Conservation (phyloP, 139 green algal genomes). For the Micractinium sp. region DNA sequence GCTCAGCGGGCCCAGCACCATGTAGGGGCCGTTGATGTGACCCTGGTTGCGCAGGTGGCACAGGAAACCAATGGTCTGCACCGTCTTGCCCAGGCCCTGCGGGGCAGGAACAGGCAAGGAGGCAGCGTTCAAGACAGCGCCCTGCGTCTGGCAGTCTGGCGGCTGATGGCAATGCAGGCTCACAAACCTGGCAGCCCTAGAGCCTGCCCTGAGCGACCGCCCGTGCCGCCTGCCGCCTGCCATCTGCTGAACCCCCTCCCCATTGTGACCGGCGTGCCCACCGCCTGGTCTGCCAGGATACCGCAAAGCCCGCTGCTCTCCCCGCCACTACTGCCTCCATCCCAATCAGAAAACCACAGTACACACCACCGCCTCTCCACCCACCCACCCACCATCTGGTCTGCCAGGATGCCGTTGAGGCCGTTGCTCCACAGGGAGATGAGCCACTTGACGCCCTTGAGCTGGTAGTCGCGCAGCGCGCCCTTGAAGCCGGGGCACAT, state of each 20-base stretch:
- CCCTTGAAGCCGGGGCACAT: slow-evolving; percentile 85
- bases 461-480: slow-evolving; percentile 88
- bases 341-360: too few species aligned
- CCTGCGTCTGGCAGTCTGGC: too few species aligned
- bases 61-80: slow-evolving; percentile 96
- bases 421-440: slow-evolving; percentile 93
- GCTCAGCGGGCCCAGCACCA: slow-evolving; percentile 88
- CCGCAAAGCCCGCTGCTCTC: slow-evolving; percentile 94
- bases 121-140: too few species aligned
- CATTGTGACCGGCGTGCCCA: too few species aligned
- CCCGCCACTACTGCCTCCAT: too few species aligned
- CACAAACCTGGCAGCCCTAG: too few species aligned
- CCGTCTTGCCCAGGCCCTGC: slow-evolving; percentile 93
- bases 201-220: too few species aligned
- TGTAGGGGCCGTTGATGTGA: slow-evolving; percentile 30
- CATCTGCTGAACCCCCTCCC: slow-evolving; percentile 69
- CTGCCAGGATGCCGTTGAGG: slow-evolving; percentile 93
- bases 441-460: slow-evolving; percentile 92
- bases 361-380: background rate
- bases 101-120: background rate
- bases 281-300: slow-evolving; percentile 97
- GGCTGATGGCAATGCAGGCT: too few species aligned
- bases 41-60: slow-evolving; percentile 82
- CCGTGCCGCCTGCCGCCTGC: background rate
- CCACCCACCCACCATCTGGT: slow-evolving; percentile 89